Evolutionary conservation across 805 yeast genomes (phyloP).

Genomic region (Ogataea thermomethanolica): DNA sequence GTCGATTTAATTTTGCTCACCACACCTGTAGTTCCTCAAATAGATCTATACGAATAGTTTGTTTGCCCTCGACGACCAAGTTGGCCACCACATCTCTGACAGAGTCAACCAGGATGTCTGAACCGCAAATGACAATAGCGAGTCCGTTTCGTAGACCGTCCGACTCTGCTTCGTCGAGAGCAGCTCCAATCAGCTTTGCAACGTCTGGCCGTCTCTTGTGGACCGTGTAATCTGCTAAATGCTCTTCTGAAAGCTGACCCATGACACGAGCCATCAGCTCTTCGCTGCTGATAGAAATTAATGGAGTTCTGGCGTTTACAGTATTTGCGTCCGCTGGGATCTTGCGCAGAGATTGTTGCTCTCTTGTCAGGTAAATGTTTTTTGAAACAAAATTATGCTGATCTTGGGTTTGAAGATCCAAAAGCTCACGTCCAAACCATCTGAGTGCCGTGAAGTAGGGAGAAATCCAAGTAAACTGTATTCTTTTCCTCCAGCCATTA

Average conservation of each 20-base stretch:
- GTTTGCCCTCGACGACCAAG: constrained; percentile 17
- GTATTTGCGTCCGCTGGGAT: neutral
- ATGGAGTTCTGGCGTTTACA: constrained; percentile 4
- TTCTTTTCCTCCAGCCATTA: constrained; percentile 13
- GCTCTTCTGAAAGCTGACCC: constrained; percentile 29
- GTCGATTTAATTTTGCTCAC: constrained; percentile 28
- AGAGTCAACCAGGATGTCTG: constrained; percentile 50
- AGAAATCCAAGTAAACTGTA: constrained; percentile 46
- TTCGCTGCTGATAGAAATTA: constrained; percentile 4
- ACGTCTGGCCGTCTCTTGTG: constrained; percentile 11
- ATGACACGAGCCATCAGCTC: constrained; percentile 29
- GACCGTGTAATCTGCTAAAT: constrained; percentile 35
- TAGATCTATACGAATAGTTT: constrained; percentile 45
- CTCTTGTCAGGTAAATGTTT: constrained; percentile 24
- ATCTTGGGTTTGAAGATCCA: constrained; percentile 17
- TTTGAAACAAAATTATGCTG: constrained; percentile 14
- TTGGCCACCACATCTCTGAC: constrained; percentile 41
- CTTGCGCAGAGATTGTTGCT: constrained; percentile 4
- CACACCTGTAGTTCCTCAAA: constrained; percentile 59
- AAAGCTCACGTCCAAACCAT: constrained; percentile 46
- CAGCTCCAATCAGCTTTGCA: constrained; percentile 11
- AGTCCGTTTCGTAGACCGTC: constrained; percentile 30
- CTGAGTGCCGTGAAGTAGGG: constrained; percentile 36
- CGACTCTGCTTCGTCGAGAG: constrained; percentile 27
- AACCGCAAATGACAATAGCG: constrained; percentile 56